A percentile compares a stretch with the other conserved stretches of the same genome.
These are phyloP conservation scores for Crithidia bombi DNA, from an alignment of 208 protist species.

Conservation along the genomic window DNA sequence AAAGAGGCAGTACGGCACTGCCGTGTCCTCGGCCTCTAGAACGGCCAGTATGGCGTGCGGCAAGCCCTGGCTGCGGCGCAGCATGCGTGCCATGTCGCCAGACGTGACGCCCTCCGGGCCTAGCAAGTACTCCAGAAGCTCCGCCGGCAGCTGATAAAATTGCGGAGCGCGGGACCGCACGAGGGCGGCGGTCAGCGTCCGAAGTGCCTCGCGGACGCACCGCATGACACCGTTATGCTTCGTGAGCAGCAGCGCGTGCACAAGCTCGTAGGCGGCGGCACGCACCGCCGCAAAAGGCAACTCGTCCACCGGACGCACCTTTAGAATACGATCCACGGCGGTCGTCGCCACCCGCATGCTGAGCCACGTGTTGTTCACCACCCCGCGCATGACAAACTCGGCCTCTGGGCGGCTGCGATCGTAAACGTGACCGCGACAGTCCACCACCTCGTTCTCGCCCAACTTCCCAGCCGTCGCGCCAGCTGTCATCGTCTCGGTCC, in stretches of 20 bases:
- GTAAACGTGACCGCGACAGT: slow-evolving; percentile 91
- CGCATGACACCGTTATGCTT: slow-evolving; percentile 94
- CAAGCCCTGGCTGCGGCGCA: slow-evolving; percentile 90
- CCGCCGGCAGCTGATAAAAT: slow-evolving; percentile 61
- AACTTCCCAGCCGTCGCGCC: slow-evolving; percentile 3
- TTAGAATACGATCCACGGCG: slow-evolving; percentile 48
- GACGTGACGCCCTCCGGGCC: slow-evolving; percentile 82
- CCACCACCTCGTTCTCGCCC: slow-evolving; percentile 52
- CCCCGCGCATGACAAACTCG: slow-evolving; percentile 68
- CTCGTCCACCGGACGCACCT: slow-evolving; percentile 38
- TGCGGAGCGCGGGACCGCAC: slow-evolving; percentile 60
- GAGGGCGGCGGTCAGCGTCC: slow-evolving; percentile 48
- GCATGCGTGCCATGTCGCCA: slow-evolving; percentile 69
- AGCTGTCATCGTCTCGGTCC: slow-evolving; percentile 32
- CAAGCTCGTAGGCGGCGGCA: slow-evolving; percentile 54
- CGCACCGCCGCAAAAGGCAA: slow-evolving; percentile 50
- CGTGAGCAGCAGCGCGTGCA: slow-evolving; percentile 78
- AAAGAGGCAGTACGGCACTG: slow-evolving; percentile 72
- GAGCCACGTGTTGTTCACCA: slow-evolving; percentile 93
- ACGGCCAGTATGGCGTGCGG: slow-evolving; percentile 83
- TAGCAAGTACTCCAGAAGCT: slow-evolving; percentile 75
- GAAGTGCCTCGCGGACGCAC: slow-evolving; percentile 69
- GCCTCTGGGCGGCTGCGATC: slow-evolving; percentile 44
- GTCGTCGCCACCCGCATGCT: slow-evolving; percentile 69
- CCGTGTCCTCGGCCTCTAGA: slow-evolving; percentile 82